Evolutionary conservation across 2,329 filamentous ascomycete species (phyloP).

Genomic region (Cadophora luteo-olivacea): DNA sequence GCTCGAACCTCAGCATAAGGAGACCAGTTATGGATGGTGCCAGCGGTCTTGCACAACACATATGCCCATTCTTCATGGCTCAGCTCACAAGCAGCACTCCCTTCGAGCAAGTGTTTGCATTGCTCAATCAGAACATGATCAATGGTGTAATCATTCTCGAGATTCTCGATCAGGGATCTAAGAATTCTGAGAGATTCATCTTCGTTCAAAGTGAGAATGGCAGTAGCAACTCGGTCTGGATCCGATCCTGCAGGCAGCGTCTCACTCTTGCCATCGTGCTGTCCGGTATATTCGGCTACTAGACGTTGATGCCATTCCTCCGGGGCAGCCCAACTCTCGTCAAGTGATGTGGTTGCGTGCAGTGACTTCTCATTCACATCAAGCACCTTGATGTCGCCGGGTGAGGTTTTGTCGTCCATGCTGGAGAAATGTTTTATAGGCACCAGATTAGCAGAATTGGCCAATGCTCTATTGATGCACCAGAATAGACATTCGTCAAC

Average conservation of each 20-base stretch:
- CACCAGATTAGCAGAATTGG: no score
- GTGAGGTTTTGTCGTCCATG: not conserved
- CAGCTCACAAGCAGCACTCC: constrained; percentile 41
- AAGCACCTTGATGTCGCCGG: constrained; percentile 12
- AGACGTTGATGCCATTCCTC: constrained; percentile 26
- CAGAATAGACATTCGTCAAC: no score
- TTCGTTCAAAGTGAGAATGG: constrained; percentile 40
- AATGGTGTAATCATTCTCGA: constrained; percentile 41
- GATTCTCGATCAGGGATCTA: constrained; percentile 32
- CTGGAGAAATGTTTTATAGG: no score
- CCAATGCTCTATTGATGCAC: no score
- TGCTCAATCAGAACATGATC: constrained; percentile 29
- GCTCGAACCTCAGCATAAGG: constrained; percentile 43
- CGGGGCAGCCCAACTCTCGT: constrained; percentile 15
- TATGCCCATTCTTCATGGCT: constrained; percentile 43
- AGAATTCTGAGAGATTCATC: constrained; percentile 33
- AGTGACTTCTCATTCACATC: constrained; percentile 17
- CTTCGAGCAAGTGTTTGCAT: constrained; percentile 36
- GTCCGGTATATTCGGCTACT: constrained; percentile 40
- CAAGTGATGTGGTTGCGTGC: not conserved
- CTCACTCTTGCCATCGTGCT: constrained; percentile 39
- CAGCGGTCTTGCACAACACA: constrained; percentile 25
- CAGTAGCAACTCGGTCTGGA: constrained; percentile 36
- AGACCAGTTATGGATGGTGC: constrained; percentile 36
- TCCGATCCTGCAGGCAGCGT: constrained; percentile 41